Evolutionary conservation across 257 asterid species (phyloP).

Genomic region (Nicotiana noctiflora): DNA sequence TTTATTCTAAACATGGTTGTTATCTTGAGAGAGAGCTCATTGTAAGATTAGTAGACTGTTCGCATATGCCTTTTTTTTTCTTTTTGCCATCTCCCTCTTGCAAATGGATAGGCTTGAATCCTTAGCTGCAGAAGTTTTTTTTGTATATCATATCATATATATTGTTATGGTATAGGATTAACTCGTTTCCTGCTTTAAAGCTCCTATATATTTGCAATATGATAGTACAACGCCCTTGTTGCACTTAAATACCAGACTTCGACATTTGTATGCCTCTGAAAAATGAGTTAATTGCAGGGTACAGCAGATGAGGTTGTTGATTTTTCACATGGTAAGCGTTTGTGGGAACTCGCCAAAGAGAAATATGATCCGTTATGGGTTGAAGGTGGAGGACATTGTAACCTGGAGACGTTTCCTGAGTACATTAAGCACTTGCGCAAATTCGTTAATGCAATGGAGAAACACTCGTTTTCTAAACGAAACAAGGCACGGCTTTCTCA

Average conservation of each 20-base stretch:
- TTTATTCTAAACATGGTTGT: neutral
- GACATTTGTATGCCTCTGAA: neutral
- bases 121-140: neutral
- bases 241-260: too few relatives aligned
- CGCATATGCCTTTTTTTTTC: neutral
- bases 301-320: slow-evolving; percentile 86
- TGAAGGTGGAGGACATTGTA: slow-evolving; percentile 97
- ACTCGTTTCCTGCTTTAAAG: neutral
- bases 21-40: neutral
- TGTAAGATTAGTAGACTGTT: neutral
- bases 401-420: slow-evolving; percentile 88
- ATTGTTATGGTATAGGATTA: neutral
- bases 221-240: too few relatives aligned
- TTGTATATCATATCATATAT: neutral
- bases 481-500: slow-evolving; percentile 25
- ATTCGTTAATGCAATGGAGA: slow-evolving; percentile 83
- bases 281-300: slow-evolving; percentile 48
- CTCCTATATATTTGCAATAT: neutral
- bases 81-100: neutral
- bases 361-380: slow-evolving; percentile 96
- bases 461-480: slow-evolving; percentile 63
- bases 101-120: neutral
- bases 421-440: slow-evolving; percentile 78
- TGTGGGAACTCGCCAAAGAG: slow-evolving; percentile 94
- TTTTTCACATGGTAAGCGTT: slow-evolving; percentile 85